Percentiles rank a stretch among this genome's conserved stretches.
These are phyloP conservation scores for Drechslerella dactyloides DNA, from an alignment of 2,329 filamentous ascomycete genomes.

Conservation along the genomic window DNA sequence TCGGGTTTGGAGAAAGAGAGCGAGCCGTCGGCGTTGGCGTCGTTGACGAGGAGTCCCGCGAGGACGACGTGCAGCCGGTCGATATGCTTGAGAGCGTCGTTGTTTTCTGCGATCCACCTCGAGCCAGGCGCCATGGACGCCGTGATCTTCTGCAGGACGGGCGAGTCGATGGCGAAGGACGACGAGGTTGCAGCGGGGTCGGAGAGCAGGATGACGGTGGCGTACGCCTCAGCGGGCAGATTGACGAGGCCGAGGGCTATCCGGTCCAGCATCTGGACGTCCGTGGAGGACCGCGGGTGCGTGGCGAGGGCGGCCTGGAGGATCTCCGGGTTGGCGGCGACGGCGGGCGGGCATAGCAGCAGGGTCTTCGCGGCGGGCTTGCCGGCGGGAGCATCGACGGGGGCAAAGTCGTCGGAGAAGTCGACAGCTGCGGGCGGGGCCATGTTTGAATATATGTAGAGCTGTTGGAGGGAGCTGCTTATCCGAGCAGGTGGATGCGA, in stretches of 20 bases:
- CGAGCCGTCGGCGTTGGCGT: slow-evolving; percentile 43
- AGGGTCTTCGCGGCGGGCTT: slow-evolving; percentile 67
- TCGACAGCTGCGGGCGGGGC: slow-evolving; percentile 66
- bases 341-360: slow-evolving; percentile 86
- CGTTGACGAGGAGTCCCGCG: slow-evolving; percentile 68
- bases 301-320: slow-evolving; percentile 73
- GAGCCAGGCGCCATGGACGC: slow-evolving; percentile 73
- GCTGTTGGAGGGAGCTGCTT: slow-evolving; percentile 3
- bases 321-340: slow-evolving; percentile 82
- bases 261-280: slow-evolving; percentile 97
- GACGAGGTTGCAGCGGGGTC: slow-evolving; percentile 64
- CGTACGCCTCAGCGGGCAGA: slow-evolving; percentile 79
- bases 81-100: slow-evolving; percentile 53
- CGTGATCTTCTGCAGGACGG: slow-evolving; percentile 62
- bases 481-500: neutral
- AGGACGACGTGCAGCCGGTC: slow-evolving; percentile 81
- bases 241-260: slow-evolving; percentile 79
- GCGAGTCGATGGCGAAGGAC: slow-evolving; percentile 67
- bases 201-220: slow-evolving; percentile 80
- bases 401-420: slow-evolving; percentile 63
- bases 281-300: slow-evolving; percentile 73
- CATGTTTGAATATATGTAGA: slow-evolving; percentile 58
- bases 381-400: slow-evolving; percentile 18
- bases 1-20: slow-evolving; percentile 59
- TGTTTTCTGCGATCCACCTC: slow-evolving; percentile 61